Conservation (phyloP, 805 yeast species). For the Wickerhamiella nectarea region DNA sequence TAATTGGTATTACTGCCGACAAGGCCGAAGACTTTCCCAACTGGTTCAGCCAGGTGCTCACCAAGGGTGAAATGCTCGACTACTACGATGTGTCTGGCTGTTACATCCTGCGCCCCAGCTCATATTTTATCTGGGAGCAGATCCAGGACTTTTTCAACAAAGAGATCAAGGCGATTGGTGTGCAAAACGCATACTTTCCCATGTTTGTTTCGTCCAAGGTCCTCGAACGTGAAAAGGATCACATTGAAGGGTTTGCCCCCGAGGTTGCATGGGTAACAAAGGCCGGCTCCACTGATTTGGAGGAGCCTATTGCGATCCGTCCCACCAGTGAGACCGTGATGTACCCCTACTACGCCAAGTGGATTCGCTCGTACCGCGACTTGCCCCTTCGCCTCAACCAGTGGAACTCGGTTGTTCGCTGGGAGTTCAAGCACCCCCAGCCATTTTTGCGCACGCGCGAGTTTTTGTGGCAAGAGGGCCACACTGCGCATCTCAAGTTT, state of each 20-base stretch:
- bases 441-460: conserved; percentile 98
- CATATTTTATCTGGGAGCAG: conserved; percentile 87
- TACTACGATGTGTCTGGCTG: conserved; percentile 98
- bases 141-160: conserved; percentile 79
- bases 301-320: conserved; percentile 97
- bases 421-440: conserved; percentile 99
- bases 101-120: conserved; percentile 91
- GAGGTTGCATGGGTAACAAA: conserved; percentile 99
- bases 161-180: conserved; percentile 76
- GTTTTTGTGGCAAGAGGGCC: conserved; percentile 99
- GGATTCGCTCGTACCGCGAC: conserved; percentile 98
- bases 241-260: conserved; percentile 97
- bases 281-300: conserved; percentile 88
- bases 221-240: conserved; percentile 94
- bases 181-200: conserved; percentile 92
- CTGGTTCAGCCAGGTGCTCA: conserved; percentile 94
- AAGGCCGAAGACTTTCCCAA: conserved; percentile 84
- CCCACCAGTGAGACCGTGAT: conserved; percentile 99
- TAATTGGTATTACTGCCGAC: conserved; percentile 92
- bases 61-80: conserved; percentile 97
- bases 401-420: conserved; percentile 99
- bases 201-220: conserved; percentile 93
- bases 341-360: conserved; percentile 98
- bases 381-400: conserved; percentile 92
- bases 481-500: conserved; percentile 83